Percentiles rank a stretch among this genome's conserved stretches.
These are phyloP conservation scores for Tricholomella constricta DNA, from an alignment of 768 basidiomycete genomes.

Conservation along the genomic window DNA sequence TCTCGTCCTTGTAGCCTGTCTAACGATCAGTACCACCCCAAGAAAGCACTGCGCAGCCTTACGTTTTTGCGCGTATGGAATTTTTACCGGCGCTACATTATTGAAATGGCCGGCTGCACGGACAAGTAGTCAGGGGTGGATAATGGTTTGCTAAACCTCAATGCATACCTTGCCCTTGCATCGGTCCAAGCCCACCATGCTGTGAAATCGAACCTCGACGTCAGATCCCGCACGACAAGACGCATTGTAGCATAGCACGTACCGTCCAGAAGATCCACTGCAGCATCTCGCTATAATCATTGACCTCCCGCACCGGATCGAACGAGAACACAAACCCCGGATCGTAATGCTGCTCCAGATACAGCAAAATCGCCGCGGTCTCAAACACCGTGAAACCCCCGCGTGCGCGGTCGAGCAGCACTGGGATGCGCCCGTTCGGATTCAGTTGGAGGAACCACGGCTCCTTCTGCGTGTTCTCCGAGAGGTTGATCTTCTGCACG, in stretches of 20 bases:
- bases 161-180: conserved; percentile 20
- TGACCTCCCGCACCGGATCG: conserved; percentile 25
- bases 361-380: conserved; percentile 48
- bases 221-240: background rate
- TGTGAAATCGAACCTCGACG: background rate
- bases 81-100: conserved; percentile 14
- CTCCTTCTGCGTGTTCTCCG: conserved; percentile 27
- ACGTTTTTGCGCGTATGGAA: conserved; percentile 21
- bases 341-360: conserved; percentile 47
- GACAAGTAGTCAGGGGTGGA: background rate
- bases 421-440: conserved; percentile 47
- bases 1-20: conserved; percentile 47
- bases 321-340: conserved; percentile 42
- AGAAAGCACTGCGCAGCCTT: background rate
- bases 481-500: conserved; percentile 19
- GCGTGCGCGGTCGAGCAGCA: conserved; percentile 28
- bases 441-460: conserved; percentile 39
- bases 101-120: conserved; percentile 14
- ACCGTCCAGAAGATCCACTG: conserved; percentile 52
- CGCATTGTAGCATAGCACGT: background rate
- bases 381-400: conserved; percentile 40
- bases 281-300: conserved; percentile 40
- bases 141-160: background rate
- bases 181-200: conserved; percentile 24
- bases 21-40: background rate